Conservation (phyloP, 805 yeast genomes). For the Lipomyces japonicus region DNA sequence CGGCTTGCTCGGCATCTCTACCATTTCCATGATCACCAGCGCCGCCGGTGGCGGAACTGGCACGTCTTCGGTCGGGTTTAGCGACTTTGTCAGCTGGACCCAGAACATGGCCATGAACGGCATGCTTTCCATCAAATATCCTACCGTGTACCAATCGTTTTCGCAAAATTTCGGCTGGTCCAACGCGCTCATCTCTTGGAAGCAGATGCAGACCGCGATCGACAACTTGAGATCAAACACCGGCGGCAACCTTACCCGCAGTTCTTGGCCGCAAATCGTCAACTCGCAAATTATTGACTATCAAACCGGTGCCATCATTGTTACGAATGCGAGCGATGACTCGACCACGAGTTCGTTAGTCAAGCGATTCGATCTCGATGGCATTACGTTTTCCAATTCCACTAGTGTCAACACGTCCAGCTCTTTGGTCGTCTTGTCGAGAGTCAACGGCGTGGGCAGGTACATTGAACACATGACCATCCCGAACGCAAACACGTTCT, state of each 20-base stretch:
- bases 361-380: slow-evolving; percentile 13
- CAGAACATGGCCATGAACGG: slow-evolving; percentile 37
- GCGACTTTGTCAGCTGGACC: slow-evolving; percentile 33
- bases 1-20: slow-evolving; percentile 31
- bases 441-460: slow-evolving; percentile 35
- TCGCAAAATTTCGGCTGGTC: slow-evolving; percentile 38
- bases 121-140: slow-evolving; percentile 36
- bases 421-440: slow-evolving; percentile 17
- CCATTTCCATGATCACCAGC: slow-evolving; percentile 22
- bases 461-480: slow-evolving; percentile 34
- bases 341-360: slow-evolving; percentile 3
- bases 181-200: slow-evolving; percentile 35
- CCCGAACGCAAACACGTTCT: slow-evolving; percentile 37
- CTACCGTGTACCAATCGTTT: slow-evolving; percentile 35
- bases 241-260: slow-evolving; percentile 34
- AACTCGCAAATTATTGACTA: slow-evolving; percentile 22
- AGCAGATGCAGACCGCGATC: slow-evolving; percentile 34
- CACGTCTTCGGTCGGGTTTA: slow-evolving; percentile 27
- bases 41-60: slow-evolving; percentile 17
- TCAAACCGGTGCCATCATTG: slow-evolving; percentile 14
- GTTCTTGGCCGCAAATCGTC: slow-evolving; percentile 21
- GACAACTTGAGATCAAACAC: slow-evolving; percentile 33
- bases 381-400: slow-evolving; percentile 11
- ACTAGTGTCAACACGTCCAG: slow-evolving; percentile 4
- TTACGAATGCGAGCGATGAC: slow-evolving; percentile 6